Percentiles rank a stretch among this genome's conserved stretches.
These are phyloP conservation scores for Glycine tomentella DNA, from an alignment of 306 rosid species.

Conservation along the genomic window DNA sequence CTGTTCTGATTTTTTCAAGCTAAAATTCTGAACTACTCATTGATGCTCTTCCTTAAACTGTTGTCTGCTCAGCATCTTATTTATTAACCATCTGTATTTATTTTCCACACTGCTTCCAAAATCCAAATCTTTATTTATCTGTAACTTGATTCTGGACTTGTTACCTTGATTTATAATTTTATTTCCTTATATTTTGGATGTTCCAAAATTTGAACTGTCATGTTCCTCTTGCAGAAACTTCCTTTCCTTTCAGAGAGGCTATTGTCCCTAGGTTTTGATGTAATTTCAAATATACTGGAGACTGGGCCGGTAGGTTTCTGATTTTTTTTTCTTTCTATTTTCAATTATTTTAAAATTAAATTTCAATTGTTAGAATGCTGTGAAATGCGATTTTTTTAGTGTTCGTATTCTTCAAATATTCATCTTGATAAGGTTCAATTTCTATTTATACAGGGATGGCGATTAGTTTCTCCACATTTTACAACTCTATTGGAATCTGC, in stretches of 20 bases:
- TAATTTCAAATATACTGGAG: slow-evolving; percentile 84
- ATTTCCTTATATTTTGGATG: slow-evolving; percentile 19
- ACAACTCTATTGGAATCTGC: slow-evolving; percentile 73
- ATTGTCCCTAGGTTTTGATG: slow-evolving; percentile 80
- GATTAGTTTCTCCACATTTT: slow-evolving; percentile 89
- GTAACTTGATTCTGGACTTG: slow-evolving; percentile 37
- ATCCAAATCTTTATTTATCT: background rate
- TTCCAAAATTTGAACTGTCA: slow-evolving; percentile 41
- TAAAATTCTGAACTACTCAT: no score
- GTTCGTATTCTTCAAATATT: slow-evolving; percentile 24
- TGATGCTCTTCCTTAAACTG: slow-evolving; percentile 9
- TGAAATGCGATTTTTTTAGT: background rate
- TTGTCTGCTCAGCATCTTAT: slow-evolving; percentile 7
- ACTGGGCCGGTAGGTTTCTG: slow-evolving; percentile 77
- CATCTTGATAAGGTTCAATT: slow-evolving; percentile 34
- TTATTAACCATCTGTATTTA: background rate
- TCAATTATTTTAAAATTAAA: slow-evolving; percentile 21
- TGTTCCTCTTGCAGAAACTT: slow-evolving; percentile 69
- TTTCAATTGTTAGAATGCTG: slow-evolving; percentile 31
- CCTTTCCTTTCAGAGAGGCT: slow-evolving; percentile 76
- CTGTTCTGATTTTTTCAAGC: no score
- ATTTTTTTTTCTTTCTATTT: slow-evolving; percentile 25
- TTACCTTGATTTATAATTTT: slow-evolving; percentile 25
- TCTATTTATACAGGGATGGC: slow-evolving; percentile 81
- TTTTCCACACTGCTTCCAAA: slow-evolving; percentile 17